Base-by-base conservation (phyloP, 208 protist genomes). In the Crithidia mellificae region DNA sequence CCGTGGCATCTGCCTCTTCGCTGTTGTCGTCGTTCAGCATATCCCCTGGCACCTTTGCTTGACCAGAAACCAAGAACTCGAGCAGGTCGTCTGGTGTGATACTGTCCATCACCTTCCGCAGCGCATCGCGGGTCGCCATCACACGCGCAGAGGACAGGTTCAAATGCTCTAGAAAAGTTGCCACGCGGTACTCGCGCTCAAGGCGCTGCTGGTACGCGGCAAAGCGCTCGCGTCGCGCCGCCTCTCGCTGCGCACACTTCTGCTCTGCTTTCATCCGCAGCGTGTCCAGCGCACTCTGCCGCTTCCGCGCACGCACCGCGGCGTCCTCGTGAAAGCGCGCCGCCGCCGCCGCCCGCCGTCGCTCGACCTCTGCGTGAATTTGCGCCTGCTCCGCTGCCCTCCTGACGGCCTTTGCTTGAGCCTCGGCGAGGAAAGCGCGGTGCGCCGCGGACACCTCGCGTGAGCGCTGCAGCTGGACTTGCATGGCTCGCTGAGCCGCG, bases 41-140 rank as follows among this genome's bases (percentile, higher is more conserved):
- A 61, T 95, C 90, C 0, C 25, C 20, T 0, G 90, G 90, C n/a
- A 95, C 81, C 44, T 76, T 51, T 2, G 56, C 55, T n/a, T 66
- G 79, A 6, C 90, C 90, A 14, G 84, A 86, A 19, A 95, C 87
- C 11, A 92, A 19, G 58, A 70, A 95, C 74, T 95, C 90, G 3
- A 95, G 74, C 27, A 95, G 63, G 24, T 91, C 84, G 44, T 95
- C 87, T 0, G 81, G 79, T 6, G 83, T 82, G 62, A 95, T 83
- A n/a, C 24, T 63, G 24, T 59, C 63, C 17, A 88, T 17, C 14
- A 81, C 59, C 15, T 68, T 36, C 0, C 63, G 70, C 12, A 95
- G 65, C n/a, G 50, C 68, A 14, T 68, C 43, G 12, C 79, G 64
- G 11, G 84, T 50, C 6, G 64, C 71, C 54, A 90, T 75, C 24